These are phyloP conservation scores for Phytopythium montanum DNA, from an alignment of 352 stramenopile genomes.

Conservation along the genomic window DNA sequence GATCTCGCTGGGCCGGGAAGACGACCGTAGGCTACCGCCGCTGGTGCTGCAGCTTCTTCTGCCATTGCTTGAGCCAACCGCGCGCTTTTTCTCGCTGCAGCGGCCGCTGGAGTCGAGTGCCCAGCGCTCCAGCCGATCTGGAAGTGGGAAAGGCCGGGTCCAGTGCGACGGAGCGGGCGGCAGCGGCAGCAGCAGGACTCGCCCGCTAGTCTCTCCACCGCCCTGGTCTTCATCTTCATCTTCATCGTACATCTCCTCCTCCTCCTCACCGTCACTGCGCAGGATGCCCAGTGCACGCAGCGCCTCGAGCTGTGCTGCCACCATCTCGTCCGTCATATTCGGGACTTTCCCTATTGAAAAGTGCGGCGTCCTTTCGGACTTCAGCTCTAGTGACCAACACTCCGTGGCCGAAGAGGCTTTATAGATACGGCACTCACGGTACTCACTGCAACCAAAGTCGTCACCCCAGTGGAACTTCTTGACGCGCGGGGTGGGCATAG, in stretches of 20 bases:
- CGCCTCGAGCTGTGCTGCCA: conserved; percentile 42
- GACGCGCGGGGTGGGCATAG: not conserved
- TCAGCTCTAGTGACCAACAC: not conserved
- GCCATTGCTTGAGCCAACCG: not conserved
- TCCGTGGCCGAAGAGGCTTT: not conserved
- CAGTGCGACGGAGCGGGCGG: conserved; percentile 12
- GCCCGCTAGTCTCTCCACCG: conserved; percentile 4
- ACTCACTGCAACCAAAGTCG: not conserved
- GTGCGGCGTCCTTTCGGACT: conserved; percentile 5
- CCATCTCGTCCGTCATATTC: conserved; percentile 30
- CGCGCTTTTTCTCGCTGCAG: not conserved
- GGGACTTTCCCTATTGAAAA: not conserved
- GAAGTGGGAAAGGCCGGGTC: not conserved
- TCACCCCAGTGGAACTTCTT: no score
- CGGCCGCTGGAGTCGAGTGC: not conserved
- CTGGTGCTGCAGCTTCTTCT: not conserved
- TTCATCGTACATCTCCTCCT: conserved; percentile 7
- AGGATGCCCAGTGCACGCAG: conserved; percentile 50
- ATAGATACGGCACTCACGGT: conserved; percentile 5
- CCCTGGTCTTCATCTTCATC: not conserved
- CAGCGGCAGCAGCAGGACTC: conserved; percentile 20
- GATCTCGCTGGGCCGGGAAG: conserved; percentile 3
- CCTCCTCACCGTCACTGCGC: conserved; percentile 19
- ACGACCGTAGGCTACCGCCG: not conserved
- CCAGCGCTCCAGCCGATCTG: not conserved